Base-by-base conservation (phyloP, 2,329 filamentous ascomycete species). In the Scedosporium minutisporum region DNA sequence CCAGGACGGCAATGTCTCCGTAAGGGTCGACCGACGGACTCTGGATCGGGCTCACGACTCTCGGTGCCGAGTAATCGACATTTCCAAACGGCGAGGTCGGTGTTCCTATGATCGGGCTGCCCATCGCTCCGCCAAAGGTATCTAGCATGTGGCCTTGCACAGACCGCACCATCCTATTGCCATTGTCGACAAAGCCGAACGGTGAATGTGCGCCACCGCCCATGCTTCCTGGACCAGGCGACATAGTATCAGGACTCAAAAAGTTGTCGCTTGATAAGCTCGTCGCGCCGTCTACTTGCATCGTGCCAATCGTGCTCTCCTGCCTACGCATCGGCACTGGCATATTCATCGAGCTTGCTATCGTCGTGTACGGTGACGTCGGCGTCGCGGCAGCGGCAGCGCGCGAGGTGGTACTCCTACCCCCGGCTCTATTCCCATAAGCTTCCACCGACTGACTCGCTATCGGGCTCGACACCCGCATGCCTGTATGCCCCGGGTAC, bases 61-160 rank as follows among this genome's bases (percentile, higher is more conserved):
- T 55, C 29, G 46, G 60, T 12, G 53, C 61, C 1, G 61, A 58
- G 21, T 58, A 62, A 53, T 62, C 61, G 14, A 62, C 48, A 14
- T 33, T 58, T n/a, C 53, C 61, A 57, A 58, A 62, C 3, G 61
- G 61, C n/a, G 61, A 62, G n/a, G 55, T 58, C 23, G 55, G 53
- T 12, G 61, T 58, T 16, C 44, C 61, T 9, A 58, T 16, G 5
- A 62, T 58, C 21, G 61, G 61, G 41, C 61, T 62, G 16, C 21
- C 61, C 33, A 42, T 27, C 5, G 59, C 10, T 16, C 38, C 58
- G 16, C 58, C 59, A 27, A 61, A 61, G 14, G 29, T 55, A 33
- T 57, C 60, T 18, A 61, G 55, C 29, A 55, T 57, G 33, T 61
- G 51, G 51, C 51, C 51, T 27, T 55, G 60, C 46, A 55, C 41